Percentiles rank a stretch among this genome's conserved stretches.
Evolutionary conservation across 2,329 filamentous ascomycete species (phyloP).

Genomic region (Albophoma yamanashiensis): DNA sequence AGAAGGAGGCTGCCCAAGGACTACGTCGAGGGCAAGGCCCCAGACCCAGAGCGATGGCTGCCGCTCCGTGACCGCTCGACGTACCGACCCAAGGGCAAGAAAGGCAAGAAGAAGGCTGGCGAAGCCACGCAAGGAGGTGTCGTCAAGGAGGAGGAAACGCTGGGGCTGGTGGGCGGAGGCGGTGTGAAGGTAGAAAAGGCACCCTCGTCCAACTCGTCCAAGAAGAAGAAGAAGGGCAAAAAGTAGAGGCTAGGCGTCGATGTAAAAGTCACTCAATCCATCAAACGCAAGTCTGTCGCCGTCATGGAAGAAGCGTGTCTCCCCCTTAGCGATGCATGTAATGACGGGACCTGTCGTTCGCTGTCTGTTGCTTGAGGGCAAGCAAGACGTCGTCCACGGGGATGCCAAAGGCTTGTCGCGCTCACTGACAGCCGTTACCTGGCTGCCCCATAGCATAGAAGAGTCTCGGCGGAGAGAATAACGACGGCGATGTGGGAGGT

Average conservation of each 20-base stretch:
- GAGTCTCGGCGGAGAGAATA: background rate
- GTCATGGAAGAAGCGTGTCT: background rate
- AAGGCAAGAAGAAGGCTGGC: constrained; percentile 73
- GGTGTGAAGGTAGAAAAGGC: constrained; percentile 57
- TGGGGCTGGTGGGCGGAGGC: constrained; percentile 52
- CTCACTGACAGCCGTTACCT: background rate
- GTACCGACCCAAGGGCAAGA: constrained; percentile 84
- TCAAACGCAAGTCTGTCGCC: background rate
- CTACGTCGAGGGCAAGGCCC: constrained; percentile 65
- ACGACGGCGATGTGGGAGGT: no score
- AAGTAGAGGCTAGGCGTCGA: constrained; percentile 27
- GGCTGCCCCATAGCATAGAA: background rate
- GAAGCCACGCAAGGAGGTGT: constrained; percentile 79
- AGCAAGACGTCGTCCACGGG: background rate
- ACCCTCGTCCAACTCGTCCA: constrained; percentile 24
- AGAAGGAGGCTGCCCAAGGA: constrained; percentile 58
- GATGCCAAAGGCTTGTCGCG: background rate
- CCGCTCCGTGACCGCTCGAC: constrained; percentile 80
- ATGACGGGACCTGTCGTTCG: background rate
- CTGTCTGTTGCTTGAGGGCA: background rate
- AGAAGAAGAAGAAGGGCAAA: constrained; percentile 43
- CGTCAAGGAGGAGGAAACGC: constrained; percentile 61
- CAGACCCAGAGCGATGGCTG: constrained; percentile 88
- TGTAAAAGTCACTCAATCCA: background rate
- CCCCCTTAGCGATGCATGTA: background rate